These are phyloP conservation scores for Termitomyces sp. DNA, from an alignment of 768 basidiomycete genomes.

Conservation along the genomic window DNA sequence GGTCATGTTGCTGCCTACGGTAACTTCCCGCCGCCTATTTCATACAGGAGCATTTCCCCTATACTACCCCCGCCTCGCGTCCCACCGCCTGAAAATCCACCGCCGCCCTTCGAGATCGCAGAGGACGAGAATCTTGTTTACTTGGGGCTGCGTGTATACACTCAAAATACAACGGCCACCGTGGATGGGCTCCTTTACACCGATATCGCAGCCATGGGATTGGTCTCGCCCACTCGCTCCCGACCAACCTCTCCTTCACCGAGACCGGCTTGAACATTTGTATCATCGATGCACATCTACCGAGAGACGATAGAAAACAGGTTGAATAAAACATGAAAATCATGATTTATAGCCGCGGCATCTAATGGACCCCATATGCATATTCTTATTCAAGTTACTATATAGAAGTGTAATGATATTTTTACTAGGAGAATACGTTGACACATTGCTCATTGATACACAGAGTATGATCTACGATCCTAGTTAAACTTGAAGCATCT, in stretches of 20 bases:
- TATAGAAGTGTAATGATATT: no score
- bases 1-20: conserved; percentile 5
- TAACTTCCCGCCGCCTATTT: neutral
- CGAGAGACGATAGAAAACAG: no score
- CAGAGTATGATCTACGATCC: no score
- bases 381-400: no score
- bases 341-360: no score
- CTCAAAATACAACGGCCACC: conserved; percentile 37
- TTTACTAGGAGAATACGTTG: no score
- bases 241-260: conserved; percentile 1
- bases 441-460: no score
- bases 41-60: conserved; percentile 1
- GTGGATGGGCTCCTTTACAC: conserved; percentile 23
- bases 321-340: no score
- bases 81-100: neutral
- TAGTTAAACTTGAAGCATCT: no score
- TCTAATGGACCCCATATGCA: no score
- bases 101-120: conserved; percentile 14
- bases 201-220: conserved; percentile 2
- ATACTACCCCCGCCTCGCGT: conserved; percentile 3
- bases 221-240: neutral
- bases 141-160: conserved; percentile 38
- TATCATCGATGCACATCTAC: neutral
- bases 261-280: no score
- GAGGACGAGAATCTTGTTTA: conserved; percentile 37